Base-by-base conservation (phyloP, 2,329 filamentous ascomycete species). In the Ophiostoma triangulosporum region DNA sequence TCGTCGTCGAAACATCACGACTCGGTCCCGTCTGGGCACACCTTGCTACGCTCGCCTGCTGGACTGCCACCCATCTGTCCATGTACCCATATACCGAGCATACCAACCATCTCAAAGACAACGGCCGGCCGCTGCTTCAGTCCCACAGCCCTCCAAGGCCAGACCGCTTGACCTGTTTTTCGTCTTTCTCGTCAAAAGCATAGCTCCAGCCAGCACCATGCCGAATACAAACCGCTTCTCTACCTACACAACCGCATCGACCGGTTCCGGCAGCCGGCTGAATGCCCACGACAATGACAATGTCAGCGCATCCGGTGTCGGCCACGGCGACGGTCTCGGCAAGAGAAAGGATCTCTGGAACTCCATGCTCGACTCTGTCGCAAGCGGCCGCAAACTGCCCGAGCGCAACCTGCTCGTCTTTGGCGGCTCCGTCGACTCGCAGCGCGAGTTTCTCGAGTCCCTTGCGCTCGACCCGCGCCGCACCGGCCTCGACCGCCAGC, bases 361-460 rank as follows among this genome's bases (percentile, higher is more conserved):
- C 57, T 89, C 88, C 45, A 88, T 96, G 85, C 76, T 96, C 60
- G 88, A 94, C 68, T 84, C 81, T 52, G 90, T 93, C 61, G 88
- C 90, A 62, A 95, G 86, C 69, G 88, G 87, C 60, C 94, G 93
- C 73, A 80, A 86, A 61, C 72, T 96, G 63, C 88, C 89, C 6
- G 88, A 95, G 70, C 96, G 95, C 77, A 94, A 90, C 66, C 71
- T 96, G 57, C 71, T 96, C 40, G 83, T 96, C 22, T 71, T 96
- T 65, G 89, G 88, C 63, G 88, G 88, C 56, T 85, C 84, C 31
- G 81, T 87, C 56, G 86, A 91, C 61, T 86, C 84, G 56, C 88
- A 95, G 68, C 78, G 81, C 66, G 88, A 94, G 61, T 93, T 95
- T 63, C 74, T 95, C 46, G 87, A 88, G 61, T 73, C 74, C 4